Base-by-base conservation (phyloP, 2,329 filamentous ascomycete genomes). In the Monosporascus sp. region DNA sequence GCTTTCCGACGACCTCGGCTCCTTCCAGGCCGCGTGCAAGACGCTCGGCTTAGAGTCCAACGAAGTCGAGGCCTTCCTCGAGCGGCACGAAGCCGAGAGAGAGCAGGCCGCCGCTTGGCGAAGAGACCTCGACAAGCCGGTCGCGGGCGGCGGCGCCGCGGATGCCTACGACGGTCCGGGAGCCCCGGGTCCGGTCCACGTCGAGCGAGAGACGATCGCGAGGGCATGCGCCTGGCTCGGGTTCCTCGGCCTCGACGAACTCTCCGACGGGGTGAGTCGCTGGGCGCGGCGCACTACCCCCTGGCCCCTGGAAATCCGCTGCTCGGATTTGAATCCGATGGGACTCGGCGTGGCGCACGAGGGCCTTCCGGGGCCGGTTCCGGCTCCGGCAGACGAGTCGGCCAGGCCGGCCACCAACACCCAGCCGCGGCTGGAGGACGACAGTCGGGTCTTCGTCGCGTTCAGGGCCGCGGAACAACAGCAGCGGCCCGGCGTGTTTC, bases 11-110 rank as follows among this genome's bases (percentile, higher is more conserved):
- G 14, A 25, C 9, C 27, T 45, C 11, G 15, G 15, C 14, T 50
- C 49, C n/a, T 50, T 50, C 39, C 49, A 50, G 20, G 14, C n/a
- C 18, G 49, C 49, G 17, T 50, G 49, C 38, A 22, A 45, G 8
- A 7, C 11, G 3, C 49, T 50, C 17, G 3, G 17, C 15, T 25
- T 50, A 5, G 25, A 46, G 14, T 11, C 38, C 7, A 20, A 15
- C 14, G 41, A 50, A n/a, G 41, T 37, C 27, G 17, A 45, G n/a
- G 24, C 14, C 18, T 50, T 50, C 27, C 49, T 50, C 18, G 17
- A 17, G 11, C 15, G 22, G 11, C 15, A 50, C 17, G 39, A 31
- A 4, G 20, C 27, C 7, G 35, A 14, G n/a, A 41, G 9, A 39
- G 20, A 50, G 3, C 48, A 24, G 31, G 31, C 47, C 8, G 17